Base-by-base conservation (phyloP, 2,329 filamentous ascomycete species). In the Akanthomyces uredinophilus region DNA sequence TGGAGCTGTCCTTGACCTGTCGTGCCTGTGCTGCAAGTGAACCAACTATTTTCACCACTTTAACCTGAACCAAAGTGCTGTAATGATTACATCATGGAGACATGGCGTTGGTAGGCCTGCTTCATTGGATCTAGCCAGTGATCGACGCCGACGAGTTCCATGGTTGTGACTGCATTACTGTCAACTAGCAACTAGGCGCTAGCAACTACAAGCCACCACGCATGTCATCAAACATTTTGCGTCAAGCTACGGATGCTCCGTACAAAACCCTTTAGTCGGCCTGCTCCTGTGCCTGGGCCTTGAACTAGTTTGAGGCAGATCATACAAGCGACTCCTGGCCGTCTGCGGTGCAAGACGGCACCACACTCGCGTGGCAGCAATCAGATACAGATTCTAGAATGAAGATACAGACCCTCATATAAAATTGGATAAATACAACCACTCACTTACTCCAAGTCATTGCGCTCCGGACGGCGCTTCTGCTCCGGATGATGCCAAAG, bases 61-160 rank as follows among this genome's bases (percentile, higher is more conserved):
- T n/a, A 35, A 11, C 22, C 4, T 43, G 22, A 16, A 14, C 14
- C 37, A 35, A 52, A 37, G 29, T 39, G 49, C 39, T 32, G 50
- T 54, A 60, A 54, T 54, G 16, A 54, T 60, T 47, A 60, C 49
- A 54, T 60, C 58, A 60, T 60, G 58, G 29, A 60, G 50, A 47
- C 37, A 8, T 37, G 49, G n/a, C 20, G 24, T 37, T 41, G 13
- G 22, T 11, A 16, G 3, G 57, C 27, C 13, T 16, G 10, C 18
- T 8, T 47, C 16, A 10, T 41, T 57, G 39, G 39, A 37, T 39
- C 52, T 22, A 55, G 24, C 18, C 16, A 14, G n/a, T 27, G 20
- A 29, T 50, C 29, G n/a, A 24, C 44, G 18, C 41, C 41, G 44
- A 47, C 6, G 29, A 8, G 14, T 39, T 57, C n/a, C 27, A n/a